A percentile compares a stretch with the other conserved stretches of the same genome.
Evolutionary conservation across 306 rosid genomes (phyloP).

Genomic region (Geum urbanum): DNA sequence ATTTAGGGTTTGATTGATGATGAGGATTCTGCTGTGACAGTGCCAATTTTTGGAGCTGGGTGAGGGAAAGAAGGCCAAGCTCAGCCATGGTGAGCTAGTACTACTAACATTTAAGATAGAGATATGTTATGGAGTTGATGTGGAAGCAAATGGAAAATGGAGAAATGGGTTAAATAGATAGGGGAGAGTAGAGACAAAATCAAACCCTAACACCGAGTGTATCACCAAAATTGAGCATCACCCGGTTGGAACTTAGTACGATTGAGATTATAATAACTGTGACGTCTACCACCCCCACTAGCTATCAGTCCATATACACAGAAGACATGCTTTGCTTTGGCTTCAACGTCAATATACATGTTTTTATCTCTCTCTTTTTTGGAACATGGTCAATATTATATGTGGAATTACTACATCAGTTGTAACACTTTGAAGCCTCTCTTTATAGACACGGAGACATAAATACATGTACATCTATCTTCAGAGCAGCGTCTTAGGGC

Average conservation of each 20-base stretch:
- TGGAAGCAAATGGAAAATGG: conserved; percentile 26
- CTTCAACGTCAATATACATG: conserved; percentile 41
- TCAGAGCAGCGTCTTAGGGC: not conserved
- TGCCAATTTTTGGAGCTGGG: conserved; percentile 46
- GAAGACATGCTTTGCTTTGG: conserved; percentile 40
- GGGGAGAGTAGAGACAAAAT: conserved; percentile 45
- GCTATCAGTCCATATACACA: conserved; percentile 16
- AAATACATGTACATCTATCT: not conserved
- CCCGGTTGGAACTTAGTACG: conserved; percentile 48
- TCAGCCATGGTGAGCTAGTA: conserved; percentile 58
- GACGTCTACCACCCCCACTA: conserved; percentile 5
- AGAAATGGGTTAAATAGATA: conserved; percentile 37
- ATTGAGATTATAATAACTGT: conserved; percentile 21
- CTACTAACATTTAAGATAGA: conserved; percentile 56
- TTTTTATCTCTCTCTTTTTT: too few species aligned
- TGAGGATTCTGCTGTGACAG: conserved; percentile 36
- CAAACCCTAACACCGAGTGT: conserved; percentile 57
- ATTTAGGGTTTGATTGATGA: conserved; percentile 49
- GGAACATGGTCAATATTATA: conserved; percentile 20
- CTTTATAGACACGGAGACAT: not conserved
- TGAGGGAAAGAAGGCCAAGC: conserved; percentile 58
- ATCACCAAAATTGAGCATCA: conserved; percentile 51
- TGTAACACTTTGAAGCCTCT: not conserved
- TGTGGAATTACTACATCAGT: not conserved
- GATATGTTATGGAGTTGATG: conserved; percentile 25